These are phyloP conservation scores for Rhodotorula sphaerocarpa DNA, from an alignment of 768 basidiomycete species.

Conservation along the genomic window DNA sequence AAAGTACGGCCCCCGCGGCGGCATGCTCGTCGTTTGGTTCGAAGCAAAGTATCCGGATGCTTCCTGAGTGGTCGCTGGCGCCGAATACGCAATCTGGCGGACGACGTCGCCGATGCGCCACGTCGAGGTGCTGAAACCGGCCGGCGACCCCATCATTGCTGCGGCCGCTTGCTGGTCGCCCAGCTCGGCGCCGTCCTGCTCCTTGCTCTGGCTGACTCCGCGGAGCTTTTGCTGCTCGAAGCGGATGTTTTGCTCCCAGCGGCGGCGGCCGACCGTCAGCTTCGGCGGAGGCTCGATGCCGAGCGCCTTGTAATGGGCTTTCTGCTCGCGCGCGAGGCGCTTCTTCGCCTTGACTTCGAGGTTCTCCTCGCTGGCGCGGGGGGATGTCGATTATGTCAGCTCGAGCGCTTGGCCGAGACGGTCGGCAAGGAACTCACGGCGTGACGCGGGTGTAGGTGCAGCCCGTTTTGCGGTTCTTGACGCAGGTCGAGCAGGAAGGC, in stretches of 20 bases:
- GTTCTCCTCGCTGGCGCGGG: slow-evolving; percentile 7
- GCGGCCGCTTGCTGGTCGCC: too few relatives aligned
- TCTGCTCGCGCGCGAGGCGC: not conserved
- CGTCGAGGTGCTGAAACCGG: too few relatives aligned
- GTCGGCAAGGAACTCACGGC: not conserved
- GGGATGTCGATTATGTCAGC: accelerated
- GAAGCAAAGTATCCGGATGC: too few relatives aligned
- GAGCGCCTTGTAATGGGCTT: too few relatives aligned
- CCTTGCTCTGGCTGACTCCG: too few relatives aligned
- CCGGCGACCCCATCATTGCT: too few relatives aligned
- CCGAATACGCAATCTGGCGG: too few relatives aligned
- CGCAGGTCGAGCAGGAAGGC: not conserved
- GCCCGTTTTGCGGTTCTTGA: not conserved
- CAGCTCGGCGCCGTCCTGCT: not conserved
- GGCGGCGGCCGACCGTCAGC: not conserved
- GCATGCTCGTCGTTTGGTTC: too few relatives aligned
- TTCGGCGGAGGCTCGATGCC: not conserved
- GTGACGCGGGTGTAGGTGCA: slow-evolving; percentile 1
- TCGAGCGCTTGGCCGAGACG: not conserved
- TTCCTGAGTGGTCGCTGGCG: too few relatives aligned
- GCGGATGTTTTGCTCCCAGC: not conserved
- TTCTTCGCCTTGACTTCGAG: slow-evolving; percentile 9
- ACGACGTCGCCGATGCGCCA: too few relatives aligned
- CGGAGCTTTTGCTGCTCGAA: not conserved
- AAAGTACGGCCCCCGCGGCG: too few relatives aligned